Evolutionary conservation across 2,329 filamentous ascomycete species (phyloP).

Genomic region (Aureobasidium sp.): DNA sequence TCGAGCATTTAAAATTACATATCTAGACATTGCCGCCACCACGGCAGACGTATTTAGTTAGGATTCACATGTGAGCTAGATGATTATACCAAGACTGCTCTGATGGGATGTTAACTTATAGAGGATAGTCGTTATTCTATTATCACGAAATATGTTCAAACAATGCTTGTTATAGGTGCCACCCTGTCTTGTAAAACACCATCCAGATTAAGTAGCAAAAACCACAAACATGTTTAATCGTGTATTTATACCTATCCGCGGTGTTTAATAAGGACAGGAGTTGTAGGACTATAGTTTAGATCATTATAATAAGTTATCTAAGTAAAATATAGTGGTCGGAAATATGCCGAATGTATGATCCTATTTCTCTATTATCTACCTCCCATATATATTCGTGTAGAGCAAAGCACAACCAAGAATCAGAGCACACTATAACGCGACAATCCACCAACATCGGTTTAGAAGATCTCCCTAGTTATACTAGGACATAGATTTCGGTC

Average conservation of each 20-base stretch:
- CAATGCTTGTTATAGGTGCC: neutral
- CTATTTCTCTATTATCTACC: neutral
- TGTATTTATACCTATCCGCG: no score
- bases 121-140: neutral
- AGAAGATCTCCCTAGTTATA: no score
- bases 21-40: neutral
- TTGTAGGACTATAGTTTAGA: fast-evolving
- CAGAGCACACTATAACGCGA: no score
- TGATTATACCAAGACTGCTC: neutral
- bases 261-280: fast-evolving
- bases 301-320: no score
- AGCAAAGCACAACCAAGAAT: no score
- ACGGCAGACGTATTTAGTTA: neutral
- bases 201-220: neutral
- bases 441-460: no score
- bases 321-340: no score
- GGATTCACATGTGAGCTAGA: neutral
- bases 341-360: neutral
- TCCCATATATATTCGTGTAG: neutral
- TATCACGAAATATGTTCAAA: neutral
- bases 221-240: neutral
- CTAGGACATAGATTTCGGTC: no score
- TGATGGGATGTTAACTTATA: neutral
- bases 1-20: neutral
- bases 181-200: neutral